Evolutionary conservation across 306 rosid species (phyloP), one percentile per base, ranked within the genome.

Genomic region (Cucurbita maxima): DNA sequence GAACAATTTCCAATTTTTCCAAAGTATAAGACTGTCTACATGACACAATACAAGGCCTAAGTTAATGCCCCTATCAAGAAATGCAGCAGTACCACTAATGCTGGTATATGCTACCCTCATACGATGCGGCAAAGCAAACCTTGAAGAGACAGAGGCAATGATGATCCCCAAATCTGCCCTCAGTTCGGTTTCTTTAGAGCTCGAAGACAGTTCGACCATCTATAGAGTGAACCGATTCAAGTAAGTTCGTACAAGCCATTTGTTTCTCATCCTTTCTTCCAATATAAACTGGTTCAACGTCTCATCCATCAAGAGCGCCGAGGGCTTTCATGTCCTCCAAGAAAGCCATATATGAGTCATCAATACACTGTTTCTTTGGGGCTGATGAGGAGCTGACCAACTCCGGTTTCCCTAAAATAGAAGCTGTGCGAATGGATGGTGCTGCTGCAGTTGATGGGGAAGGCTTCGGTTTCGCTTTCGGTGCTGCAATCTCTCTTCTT

Each of bases 281-380:
- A 8, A 47, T 48, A 15, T 8, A n/a, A 48, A 50, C 74, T 58
- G 9, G 34, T 48, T 70, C 74, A 51, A 34, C 34, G 36, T 30
- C 74, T 88, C 88, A 95, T 68, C 81, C 81, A 70, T 91, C 97
- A 73, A 95, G 97, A 50, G 99, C 99, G 34, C 99, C 99, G 71
- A 95, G 97, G 58, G 91, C 92, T 77, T 91, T 89, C 97, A 91
- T 91, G 83, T 91, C 95, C 86, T 95, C 97, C 78, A 94, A 81
- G 51, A 91, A 94, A 60, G 96, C 97, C 66, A 79, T 71, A 44
- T 88, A 94, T 0, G 95, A 94, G 82, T 89, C 99, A 41, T 91
- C 96, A 66, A 88, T 88, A 81, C 88, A 88, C 81, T 43, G 89
- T 73, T 82, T 76, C 88, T 85, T 95, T 45, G 86, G 81, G 63